These are phyloP conservation scores for Chrysanthemum seticuspe DNA, from an alignment of 129 eudicot species.

Conservation along the genomic window DNA sequence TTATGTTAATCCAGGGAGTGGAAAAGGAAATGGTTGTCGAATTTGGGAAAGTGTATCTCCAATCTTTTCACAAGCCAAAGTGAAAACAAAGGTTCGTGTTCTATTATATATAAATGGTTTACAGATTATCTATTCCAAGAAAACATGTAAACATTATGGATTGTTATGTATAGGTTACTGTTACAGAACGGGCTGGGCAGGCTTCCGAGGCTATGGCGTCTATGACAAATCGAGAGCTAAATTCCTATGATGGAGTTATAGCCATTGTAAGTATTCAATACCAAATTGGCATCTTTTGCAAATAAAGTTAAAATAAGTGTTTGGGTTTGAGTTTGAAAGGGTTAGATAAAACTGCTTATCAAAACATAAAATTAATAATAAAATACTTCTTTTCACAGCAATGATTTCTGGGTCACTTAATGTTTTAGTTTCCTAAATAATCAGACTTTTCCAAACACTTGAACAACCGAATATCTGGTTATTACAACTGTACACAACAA, in stretches of 20 bases:
- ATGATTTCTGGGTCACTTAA: too few species aligned
- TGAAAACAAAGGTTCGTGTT: slow-evolving; percentile 69
- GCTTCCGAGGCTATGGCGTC: slow-evolving; percentile 79
- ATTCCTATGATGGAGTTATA: slow-evolving; percentile 70
- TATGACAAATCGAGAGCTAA: slow-evolving; percentile 68
- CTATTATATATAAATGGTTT: slow-evolving; percentile 6
- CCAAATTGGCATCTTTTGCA: neutral
- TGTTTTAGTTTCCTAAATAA: too few species aligned
- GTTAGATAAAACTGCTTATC: too few species aligned
- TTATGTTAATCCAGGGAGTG: slow-evolving; percentile 88
- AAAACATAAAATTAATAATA: too few species aligned
- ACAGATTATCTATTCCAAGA: neutral
- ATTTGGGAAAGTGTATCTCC: slow-evolving; percentile 87
- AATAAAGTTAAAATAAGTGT: neutral
- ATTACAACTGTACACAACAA: neutral
- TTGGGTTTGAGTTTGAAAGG: too few species aligned
- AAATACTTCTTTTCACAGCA: too few species aligned
- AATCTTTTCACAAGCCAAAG: slow-evolving; percentile 73
- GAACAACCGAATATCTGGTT: neutral
- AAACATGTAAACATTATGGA: slow-evolving; percentile 15
- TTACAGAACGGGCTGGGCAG: slow-evolving; percentile 91
- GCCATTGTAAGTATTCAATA: slow-evolving; percentile 70
- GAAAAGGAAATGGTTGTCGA: slow-evolving; percentile 79
- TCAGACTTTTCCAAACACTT: too few species aligned
- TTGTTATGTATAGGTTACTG: slow-evolving; percentile 52